Percentiles rank a stretch among this genome's conserved stretches.
phyloP scores from a whole-genome alignment of 2,329 filamentous ascomycete species.

The Epichloe typhina region DNA sequence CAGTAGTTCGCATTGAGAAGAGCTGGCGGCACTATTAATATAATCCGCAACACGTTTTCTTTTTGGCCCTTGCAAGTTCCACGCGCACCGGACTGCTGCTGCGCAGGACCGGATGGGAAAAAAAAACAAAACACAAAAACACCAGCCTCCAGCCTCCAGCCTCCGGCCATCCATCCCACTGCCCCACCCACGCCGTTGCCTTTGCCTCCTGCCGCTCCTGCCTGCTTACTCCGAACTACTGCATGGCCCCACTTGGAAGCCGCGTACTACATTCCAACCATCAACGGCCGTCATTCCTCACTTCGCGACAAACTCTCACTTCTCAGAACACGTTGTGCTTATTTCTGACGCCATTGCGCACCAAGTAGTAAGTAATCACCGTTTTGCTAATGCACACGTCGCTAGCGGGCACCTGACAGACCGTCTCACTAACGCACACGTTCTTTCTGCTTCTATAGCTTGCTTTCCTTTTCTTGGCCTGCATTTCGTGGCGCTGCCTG shows the following conservation, averaged over 20 bases:
- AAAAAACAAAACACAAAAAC: neutral
- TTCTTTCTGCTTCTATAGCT: constrained; percentile 2
- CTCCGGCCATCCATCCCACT: neutral
- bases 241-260: neutral
- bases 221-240: neutral
- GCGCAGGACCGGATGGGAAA: too few species aligned
- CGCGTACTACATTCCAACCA: neutral
- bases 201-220: neutral
- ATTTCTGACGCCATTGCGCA: neutral
- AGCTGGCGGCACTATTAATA: neutral
- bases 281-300: neutral
- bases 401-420: neutral
- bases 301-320: neutral
- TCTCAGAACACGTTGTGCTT: neutral
- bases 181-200: too few species aligned
- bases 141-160: neutral
- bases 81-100: too few species aligned
- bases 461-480: neutral
- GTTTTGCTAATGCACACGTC: neutral
- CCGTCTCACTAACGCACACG: neutral
- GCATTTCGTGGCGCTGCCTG: neutral
- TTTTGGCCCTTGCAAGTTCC: neutral
- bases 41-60: neutral
- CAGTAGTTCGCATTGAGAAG: neutral
- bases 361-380: neutral